Evolutionary conservation across 371 early-diverging fungal genomes (phyloP).

Genomic region (Coemansia sp.): DNA sequence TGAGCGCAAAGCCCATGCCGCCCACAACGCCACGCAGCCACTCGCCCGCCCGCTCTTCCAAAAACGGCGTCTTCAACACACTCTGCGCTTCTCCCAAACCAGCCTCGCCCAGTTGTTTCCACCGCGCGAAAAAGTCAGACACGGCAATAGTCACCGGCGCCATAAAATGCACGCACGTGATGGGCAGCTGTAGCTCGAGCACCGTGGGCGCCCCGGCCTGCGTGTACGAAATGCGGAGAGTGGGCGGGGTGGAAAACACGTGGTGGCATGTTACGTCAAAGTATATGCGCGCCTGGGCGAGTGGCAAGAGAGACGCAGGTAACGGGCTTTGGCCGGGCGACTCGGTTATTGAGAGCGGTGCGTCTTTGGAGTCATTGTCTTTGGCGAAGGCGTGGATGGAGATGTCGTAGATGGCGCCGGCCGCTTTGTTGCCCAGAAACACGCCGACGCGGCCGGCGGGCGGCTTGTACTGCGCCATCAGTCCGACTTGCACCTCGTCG

Average conservation of each 20-base stretch:
- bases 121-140: conserved; percentile 86
- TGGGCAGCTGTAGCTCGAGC: conserved; percentile 68
- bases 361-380: background rate
- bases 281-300: conserved; percentile 74
- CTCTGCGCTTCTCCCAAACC: conserved; percentile 29
- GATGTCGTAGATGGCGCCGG: conserved; percentile 54
- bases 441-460: conserved; percentile 83
- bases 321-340: conserved; percentile 39
- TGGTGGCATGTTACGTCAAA: conserved; percentile 70
- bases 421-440: conserved; percentile 84
- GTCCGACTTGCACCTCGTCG: conserved; percentile 75
- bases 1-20: conserved; percentile 69
- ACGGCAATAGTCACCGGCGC: conserved; percentile 77
- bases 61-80: conserved; percentile 36
- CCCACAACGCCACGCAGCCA: conserved; percentile 56
- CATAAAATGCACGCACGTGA: conserved; percentile 80
- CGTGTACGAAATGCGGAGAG: conserved; percentile 63
- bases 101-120: conserved; percentile 88
- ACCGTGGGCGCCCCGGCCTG: conserved; percentile 54
- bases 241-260: conserved; percentile 60
- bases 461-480: conserved; percentile 86
- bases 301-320: conserved; percentile 56
- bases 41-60: conserved; percentile 24
- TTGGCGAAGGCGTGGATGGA: conserved; percentile 39
- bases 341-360: conserved; percentile 2